These are phyloP conservation scores for Apiotrichum montevideense DNA, from an alignment of 1,284 basidiomycete species.

Conservation along the genomic window DNA sequence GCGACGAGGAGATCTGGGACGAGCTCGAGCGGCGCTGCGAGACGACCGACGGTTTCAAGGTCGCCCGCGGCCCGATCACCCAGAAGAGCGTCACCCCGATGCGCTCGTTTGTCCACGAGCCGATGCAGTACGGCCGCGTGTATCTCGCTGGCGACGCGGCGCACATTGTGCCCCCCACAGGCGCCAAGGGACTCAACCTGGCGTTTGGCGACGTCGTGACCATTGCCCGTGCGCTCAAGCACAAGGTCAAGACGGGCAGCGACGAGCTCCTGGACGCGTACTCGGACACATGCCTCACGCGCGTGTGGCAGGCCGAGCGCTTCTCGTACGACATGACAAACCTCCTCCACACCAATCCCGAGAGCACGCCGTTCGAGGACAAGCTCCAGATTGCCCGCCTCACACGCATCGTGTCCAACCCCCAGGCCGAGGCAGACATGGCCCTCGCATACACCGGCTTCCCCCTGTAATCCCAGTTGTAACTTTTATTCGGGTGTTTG, in stretches of 20 bases:
- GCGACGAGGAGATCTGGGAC: constrained; percentile 19
- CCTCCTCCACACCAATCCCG: constrained; percentile 17
- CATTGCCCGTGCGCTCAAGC: constrained; percentile 16
- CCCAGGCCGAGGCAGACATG: constrained; percentile 11
- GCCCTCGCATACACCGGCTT: constrained; percentile 19
- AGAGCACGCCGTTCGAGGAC: constrained; percentile 10
- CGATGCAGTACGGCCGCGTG: constrained; percentile 19
- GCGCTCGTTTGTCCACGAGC: constrained; percentile 20
- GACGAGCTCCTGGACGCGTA: constrained; percentile 14
- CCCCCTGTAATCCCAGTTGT: constrained; percentile 8
- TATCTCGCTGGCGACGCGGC: constrained; percentile 20
- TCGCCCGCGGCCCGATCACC: constrained; percentile 12
- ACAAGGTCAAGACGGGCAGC: constrained; percentile 14
- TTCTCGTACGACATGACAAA: constrained; percentile 23
- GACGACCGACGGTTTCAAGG: constrained; percentile 19
- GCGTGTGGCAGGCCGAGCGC: constrained; percentile 22
- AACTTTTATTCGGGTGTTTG: neutral
- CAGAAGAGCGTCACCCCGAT: constrained; percentile 21
- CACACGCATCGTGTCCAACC: constrained; percentile 12
- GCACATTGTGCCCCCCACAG: constrained; percentile 19
- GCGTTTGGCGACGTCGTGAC: constrained; percentile 19
- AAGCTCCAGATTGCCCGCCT: constrained; percentile 16
- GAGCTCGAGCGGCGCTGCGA: constrained; percentile 13
- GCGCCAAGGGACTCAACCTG: constrained; percentile 20
- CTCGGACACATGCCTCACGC: constrained; percentile 15